These are phyloP conservation scores for Auriscalpium vulgare DNA, from an alignment of 768 basidiomycete species.

Conservation along the genomic window DNA sequence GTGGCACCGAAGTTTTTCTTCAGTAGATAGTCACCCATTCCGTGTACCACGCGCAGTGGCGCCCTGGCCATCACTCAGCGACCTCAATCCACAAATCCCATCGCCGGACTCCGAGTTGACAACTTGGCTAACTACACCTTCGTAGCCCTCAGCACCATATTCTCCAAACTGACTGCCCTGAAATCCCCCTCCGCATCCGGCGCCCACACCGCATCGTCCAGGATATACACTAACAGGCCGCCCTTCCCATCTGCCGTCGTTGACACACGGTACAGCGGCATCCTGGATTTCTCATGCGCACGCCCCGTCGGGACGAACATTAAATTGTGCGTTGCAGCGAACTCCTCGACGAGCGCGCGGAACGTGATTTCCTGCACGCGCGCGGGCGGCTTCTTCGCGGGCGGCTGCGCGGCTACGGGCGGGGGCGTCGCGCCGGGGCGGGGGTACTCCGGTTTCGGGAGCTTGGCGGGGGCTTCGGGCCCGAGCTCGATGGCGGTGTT, in stretches of 20 bases:
- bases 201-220: conserved; percentile 93
- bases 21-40: too few relatives aligned
- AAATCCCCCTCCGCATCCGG: conserved; percentile 54
- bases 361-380: conserved; percentile 84
- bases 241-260: conserved; percentile 73
- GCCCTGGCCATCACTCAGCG: too few relatives aligned
- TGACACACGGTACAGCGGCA: conserved; percentile 85
- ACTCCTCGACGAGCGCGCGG: conserved; percentile 88
- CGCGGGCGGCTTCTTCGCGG: conserved; percentile 33
- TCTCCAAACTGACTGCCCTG: conserved; percentile 76
- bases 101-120: too few relatives aligned
- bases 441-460: conserved; percentile 64
- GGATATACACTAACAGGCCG: conserved; percentile 81
- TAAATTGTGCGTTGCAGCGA: conserved; percentile 75
- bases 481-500: conserved; percentile 88
- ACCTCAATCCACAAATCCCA: too few relatives aligned
- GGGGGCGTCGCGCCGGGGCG: conserved; percentile 20
- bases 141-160: conserved; percentile 69
- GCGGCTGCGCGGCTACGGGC: conserved; percentile 27
- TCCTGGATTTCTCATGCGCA: conserved; percentile 76
- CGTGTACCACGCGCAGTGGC: too few relatives aligned
- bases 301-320: conserved; percentile 84
- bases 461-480: conserved; percentile 56
- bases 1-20: too few relatives aligned
- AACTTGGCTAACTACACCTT: neutral